These are phyloP conservation scores for Fusarium sp. DNA, from an alignment of 2,329 filamentous ascomycete species.

Conservation along the genomic window DNA sequence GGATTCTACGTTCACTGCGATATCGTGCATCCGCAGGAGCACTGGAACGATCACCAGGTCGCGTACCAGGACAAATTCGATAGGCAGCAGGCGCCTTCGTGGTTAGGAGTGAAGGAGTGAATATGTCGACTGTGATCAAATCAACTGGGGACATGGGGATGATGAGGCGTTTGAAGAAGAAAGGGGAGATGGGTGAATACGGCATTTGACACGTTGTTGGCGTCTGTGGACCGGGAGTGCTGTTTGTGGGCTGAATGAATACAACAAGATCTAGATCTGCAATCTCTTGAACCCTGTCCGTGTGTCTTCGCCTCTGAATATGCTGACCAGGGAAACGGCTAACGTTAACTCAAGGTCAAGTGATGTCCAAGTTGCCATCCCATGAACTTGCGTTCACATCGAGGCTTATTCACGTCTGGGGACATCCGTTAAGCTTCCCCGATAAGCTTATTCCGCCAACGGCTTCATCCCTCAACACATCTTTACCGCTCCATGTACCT, in stretches of 20 bases:
- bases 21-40: background rate
- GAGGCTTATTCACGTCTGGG: background rate
- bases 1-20: background rate
- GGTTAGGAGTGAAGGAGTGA: background rate
- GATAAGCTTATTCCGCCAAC: constrained; percentile 15
- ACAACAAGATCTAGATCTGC: background rate
- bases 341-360: background rate
- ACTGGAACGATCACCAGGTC: constrained; percentile 6
- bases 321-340: background rate
- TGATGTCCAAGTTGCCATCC: background rate
- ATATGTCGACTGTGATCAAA: background rate
- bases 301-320: background rate
- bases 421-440: constrained; percentile 15
- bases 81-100: background rate
- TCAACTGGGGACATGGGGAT: too few relatives aligned
- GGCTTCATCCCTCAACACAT: background rate
- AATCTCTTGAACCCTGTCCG: background rate
- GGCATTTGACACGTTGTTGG: background rate
- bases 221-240: background rate
- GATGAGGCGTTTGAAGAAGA: too few relatives aligned
- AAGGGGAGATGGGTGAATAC: background rate
- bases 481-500: background rate
- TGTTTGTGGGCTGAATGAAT: background rate
- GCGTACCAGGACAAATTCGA: background rate
- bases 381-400: too few relatives aligned